Percentiles rank a stretch among this genome's conserved stretches.
Evolutionary conservation across 2,329 filamentous ascomycete genomes (phyloP).

Genomic region (Myriosclerotinia duriaeana): DNA sequence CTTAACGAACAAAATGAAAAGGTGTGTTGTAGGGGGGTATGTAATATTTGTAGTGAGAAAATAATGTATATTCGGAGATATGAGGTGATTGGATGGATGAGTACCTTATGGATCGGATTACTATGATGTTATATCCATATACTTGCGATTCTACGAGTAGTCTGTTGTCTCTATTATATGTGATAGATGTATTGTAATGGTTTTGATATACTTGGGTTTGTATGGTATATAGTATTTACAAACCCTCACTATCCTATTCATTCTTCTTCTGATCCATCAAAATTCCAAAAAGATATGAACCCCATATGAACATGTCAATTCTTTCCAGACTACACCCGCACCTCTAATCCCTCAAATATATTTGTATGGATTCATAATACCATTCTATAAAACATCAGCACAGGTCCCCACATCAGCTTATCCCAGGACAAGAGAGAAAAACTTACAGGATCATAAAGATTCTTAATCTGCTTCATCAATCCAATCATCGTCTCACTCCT

Average conservation of each 20-base stretch:
- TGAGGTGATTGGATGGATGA: too few relatives aligned
- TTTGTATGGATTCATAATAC: slow-evolving; percentile 21
- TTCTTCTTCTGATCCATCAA: neutral
- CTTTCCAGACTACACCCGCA: neutral
- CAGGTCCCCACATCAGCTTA: neutral
- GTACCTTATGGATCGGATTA: too few relatives aligned
- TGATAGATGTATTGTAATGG: neutral
- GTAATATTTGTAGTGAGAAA: too few relatives aligned
- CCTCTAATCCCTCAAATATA: slow-evolving; percentile 9
- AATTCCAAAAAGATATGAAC: neutral
- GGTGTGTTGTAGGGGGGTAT: too few relatives aligned
- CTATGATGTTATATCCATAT: too few relatives aligned
- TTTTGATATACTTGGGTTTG: neutral
- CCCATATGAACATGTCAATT: neutral
- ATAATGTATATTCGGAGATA: too few relatives aligned
- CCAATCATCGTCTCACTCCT: slow-evolving; percentile 81
- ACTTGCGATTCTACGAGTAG: too few relatives aligned
- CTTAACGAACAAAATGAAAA: too few relatives aligned
- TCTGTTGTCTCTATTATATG: neutral
- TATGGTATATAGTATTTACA: neutral
- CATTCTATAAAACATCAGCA: slow-evolving; percentile 6
- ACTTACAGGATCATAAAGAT: slow-evolving; percentile 88
- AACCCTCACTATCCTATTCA: neutral
- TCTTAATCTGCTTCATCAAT: slow-evolving; percentile 94
- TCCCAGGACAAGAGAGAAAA: neutral